Evolutionary conservation across 2,329 filamentous ascomycete species (phyloP), one percentile per base, ranked within the genome.

Genomic region (Lecanoromycetidae sp.): DNA sequence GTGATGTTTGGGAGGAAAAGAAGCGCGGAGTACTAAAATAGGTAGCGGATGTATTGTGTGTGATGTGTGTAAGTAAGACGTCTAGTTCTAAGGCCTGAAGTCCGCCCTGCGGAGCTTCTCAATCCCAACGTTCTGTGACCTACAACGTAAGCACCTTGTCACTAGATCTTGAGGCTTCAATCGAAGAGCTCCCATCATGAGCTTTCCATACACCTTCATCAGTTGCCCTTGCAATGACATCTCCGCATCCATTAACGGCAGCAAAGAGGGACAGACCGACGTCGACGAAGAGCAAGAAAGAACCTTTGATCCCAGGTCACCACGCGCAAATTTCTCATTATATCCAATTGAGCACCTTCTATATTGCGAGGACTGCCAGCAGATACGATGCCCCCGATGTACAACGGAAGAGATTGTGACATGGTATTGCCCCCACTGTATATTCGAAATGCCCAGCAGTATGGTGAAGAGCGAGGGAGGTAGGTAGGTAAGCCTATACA

Each of bases 341-440:
- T 95, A 90, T 60, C 90, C 91, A 1, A 79, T 95, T 36, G 90
- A 96, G 60, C 82, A 95, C 61, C 76, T 98, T 22, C 75, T 96
- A 33, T 98, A 94, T 69, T 98, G 91, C 70, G 90, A 94, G 61
- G 91, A 96, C 63, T 98, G 91, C 64, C 87, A 94, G 62, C 84
- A 94, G 65, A 94, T 96, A 52, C 84, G 91, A 56, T 98, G 91
- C 62, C 85, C 87, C 5, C 75, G 87, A 67, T 98, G 91, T 60
- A 84, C 93, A 45, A 77, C 82, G 39, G 91, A 98, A 61, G 91
- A 98, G 67, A 87, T 94, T 46, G 80, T 94, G 39, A 91, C 86
- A 45, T 95, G 87, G 73, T 98, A 86, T 66, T 98, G 91, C 59
- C 91, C 91, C 4, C 90, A 80, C 62, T 98, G 91, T 62, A 68